These are phyloP conservation scores for Firmiana major DNA, from an alignment of 345 rosid species.

Conservation along the genomic window DNA sequence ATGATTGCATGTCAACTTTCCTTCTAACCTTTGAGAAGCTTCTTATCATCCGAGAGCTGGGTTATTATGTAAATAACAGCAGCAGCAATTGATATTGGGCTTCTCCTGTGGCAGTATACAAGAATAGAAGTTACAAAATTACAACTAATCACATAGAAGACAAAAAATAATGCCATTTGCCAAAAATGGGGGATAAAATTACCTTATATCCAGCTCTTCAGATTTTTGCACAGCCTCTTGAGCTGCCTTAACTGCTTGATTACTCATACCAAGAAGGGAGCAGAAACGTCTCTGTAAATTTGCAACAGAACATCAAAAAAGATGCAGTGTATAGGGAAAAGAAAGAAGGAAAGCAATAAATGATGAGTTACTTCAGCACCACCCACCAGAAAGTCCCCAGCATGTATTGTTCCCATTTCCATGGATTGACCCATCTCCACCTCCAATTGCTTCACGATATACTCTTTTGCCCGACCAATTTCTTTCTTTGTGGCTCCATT, in stretches of 20 bases:
- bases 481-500: conserved; percentile 38
- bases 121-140: background rate
- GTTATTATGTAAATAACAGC: conserved; percentile 90
- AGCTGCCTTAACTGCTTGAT: conserved; percentile 20
- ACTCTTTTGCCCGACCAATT: conserved; percentile 53
- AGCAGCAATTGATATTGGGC: conserved; percentile 97
- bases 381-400: conserved; percentile 18
- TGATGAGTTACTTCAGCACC: background rate
- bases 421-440: conserved; percentile 42
- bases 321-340: background rate
- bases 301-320: no score
- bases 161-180: background rate
- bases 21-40: conserved; percentile 80
- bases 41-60: conserved; percentile 92
- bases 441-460: conserved; percentile 44
- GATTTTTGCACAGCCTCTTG: conserved; percentile 19
- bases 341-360: background rate
- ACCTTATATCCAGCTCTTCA: conserved; percentile 18
- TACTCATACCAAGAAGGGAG: conserved; percentile 19
- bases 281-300: conserved; percentile 18
- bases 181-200: no score
- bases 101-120: conserved; percentile 57
- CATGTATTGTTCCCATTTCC: conserved; percentile 41
- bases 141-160: background rate
- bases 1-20: background rate